Conservation (phyloP, 2,329 filamentous ascomycete species). For the Diaporthe caulivora region DNA sequence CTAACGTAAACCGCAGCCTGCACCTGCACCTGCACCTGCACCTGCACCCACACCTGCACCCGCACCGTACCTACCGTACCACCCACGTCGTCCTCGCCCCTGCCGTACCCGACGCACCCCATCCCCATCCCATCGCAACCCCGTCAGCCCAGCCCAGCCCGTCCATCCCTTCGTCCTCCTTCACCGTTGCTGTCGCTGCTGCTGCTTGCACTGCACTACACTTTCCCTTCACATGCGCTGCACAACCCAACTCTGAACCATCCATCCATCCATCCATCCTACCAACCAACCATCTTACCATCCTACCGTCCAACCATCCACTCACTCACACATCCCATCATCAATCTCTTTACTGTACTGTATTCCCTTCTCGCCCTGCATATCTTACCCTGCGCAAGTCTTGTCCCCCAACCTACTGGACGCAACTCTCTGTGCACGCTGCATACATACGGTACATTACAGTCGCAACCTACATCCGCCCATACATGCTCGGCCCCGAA, state of each 20-base stretch:
- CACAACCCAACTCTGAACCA: conserved; percentile 30
- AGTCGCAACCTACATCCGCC: background rate
- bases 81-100: background rate
- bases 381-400: background rate
- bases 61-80: conserved; percentile 6
- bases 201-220: too few species aligned
- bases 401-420: background rate
- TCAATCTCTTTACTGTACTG: conserved; percentile 1
- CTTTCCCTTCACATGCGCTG: conserved; percentile 26
- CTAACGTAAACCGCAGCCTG: background rate
- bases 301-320: too few species aligned
- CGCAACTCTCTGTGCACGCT: background rate
- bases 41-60: too few species aligned
- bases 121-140: background rate
- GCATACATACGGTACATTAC: background rate
- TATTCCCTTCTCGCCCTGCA: background rate
- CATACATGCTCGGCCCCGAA: conserved; percentile 1
- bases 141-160: conserved; percentile 9
- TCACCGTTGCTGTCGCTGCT: conserved; percentile 11
- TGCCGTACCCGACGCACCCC: background rate
- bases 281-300: too few species aligned
- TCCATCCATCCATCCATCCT: conserved; percentile 22
- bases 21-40: too few species aligned
- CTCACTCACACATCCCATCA: background rate
- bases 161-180: conserved; percentile 25